These are phyloP conservation scores for Nicotiana benthamiana DNA, from an alignment of 257 asterid genomes.

Conservation along the genomic window DNA sequence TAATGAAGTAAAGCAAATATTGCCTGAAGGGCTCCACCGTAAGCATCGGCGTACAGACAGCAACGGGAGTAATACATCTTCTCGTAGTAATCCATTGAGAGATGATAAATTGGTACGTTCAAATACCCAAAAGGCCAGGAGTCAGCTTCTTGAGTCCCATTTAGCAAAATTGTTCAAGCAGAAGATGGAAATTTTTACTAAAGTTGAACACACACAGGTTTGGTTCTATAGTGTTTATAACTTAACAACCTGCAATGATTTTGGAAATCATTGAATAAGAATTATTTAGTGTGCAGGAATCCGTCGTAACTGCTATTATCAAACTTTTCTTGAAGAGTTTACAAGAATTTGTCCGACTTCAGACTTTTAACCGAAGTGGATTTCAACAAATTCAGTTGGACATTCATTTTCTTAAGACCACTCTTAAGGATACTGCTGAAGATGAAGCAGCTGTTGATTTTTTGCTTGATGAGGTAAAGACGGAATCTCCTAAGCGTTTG, in stretches of 20 bases:
- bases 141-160: slow-evolving; percentile 97
- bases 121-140: slow-evolving; percentile 83
- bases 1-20: slow-evolving; percentile 65
- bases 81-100: slow-evolving; percentile 90
- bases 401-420: slow-evolving; percentile 66
- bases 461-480: slow-evolving; percentile 86
- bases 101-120: slow-evolving; percentile 73
- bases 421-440: slow-evolving; percentile 63
- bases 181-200: slow-evolving; percentile 92
- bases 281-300: slow-evolving; percentile 51
- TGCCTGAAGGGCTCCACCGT: slow-evolving; percentile 62
- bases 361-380: slow-evolving; percentile 91
- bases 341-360: slow-evolving; percentile 91
- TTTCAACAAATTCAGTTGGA: slow-evolving; percentile 96
- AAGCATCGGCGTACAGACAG: slow-evolving; percentile 83
- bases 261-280: neutral
- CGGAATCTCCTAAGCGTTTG: neutral
- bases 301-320: slow-evolving; percentile 58
- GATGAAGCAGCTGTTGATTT: slow-evolving; percentile 92
- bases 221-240: slow-evolving; percentile 17
- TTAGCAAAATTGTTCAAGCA: slow-evolving; percentile 90
- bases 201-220: slow-evolving; percentile 86
- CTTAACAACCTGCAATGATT: neutral
- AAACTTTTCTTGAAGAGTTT: slow-evolving; percentile 83
- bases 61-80: slow-evolving; percentile 86